Base-by-base conservation (phyloP, 2,329 filamentous ascomycete species). In the Ceratocystis albifundus region DNA sequence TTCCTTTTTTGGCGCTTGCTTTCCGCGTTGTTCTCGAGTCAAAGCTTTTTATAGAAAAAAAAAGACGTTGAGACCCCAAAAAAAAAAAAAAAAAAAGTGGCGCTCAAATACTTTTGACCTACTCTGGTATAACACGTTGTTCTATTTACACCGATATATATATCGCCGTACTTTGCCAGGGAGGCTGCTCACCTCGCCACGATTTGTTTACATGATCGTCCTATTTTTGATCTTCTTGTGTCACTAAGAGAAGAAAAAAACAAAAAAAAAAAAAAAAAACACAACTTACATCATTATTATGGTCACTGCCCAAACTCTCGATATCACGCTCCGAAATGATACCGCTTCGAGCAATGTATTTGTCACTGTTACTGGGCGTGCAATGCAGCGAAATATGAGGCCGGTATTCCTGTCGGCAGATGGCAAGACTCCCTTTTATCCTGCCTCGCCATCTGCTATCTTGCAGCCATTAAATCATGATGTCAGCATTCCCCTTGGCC, bases 361-460 rank as follows among this genome's bases (percentile, higher is more conserved):
- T 71, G 88, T 85, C 22, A 88, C 89, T 73, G 81, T 94, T 71
- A 91, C 86, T 1, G 88, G 88, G 22, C 70, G 69, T 44, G 83
- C 84, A 41, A 72, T 86, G 57, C 80, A 84, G 72, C 81, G 82
- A 20, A 79, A 81, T 72, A 82, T 84, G 70, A 78, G 78, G 15
- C 78, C 86, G 22, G 80, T 86, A 68, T 77, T 91, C 55, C 77
- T 91, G 30, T 77, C 82, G 70, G 76, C 85, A 15, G 87, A 91
- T 71, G 88, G 88, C 61, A 76, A 77, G 65, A 87, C 84, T 4
- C 75, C 82, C 3, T 88, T 88, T 75, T 85, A 82, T 69, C 88
- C 88, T 0, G 72, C 74, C 0, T 86, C 83, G 4, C 87, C 87
- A 0, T 72, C 77, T 0, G 71, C 74, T 2, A 77, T 79, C 10